Conservation (phyloP, 2,329 filamentous ascomycete species). For the Colletotrichum sp. region DNA sequence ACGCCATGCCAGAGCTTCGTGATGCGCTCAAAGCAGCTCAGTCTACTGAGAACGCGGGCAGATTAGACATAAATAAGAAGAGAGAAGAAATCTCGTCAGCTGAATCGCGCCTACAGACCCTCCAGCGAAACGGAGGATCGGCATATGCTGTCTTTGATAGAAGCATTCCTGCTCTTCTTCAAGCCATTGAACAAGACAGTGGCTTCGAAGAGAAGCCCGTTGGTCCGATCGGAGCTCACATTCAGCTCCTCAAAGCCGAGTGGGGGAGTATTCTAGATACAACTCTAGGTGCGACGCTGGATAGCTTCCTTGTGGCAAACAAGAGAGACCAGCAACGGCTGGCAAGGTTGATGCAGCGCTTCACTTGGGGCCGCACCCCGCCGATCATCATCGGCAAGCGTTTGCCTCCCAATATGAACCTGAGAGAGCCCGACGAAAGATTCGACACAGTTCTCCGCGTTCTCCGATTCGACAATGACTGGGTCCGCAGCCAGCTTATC, state of each 20-base stretch:
- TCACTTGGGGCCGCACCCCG: conserved; percentile 47
- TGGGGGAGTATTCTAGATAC: conserved; percentile 87
- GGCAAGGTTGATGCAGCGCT: conserved; percentile 65
- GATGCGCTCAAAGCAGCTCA: neutral
- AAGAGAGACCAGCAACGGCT: conserved; percentile 78
- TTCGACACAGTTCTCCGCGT: conserved; percentile 82
- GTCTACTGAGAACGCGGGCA: neutral
- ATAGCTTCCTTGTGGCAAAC: conserved; percentile 81
- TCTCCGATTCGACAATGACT: conserved; percentile 80
- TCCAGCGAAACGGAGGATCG: conserved; percentile 43
- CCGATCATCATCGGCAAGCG: conserved; percentile 70
- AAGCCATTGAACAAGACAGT: conserved; percentile 70
- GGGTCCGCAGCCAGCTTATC: conserved; percentile 81
- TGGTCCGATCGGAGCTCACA: conserved; percentile 81
- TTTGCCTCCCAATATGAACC: conserved; percentile 58
- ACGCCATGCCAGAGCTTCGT: neutral
- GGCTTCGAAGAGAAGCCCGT: conserved; percentile 77
- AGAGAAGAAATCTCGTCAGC: conserved; percentile 23
- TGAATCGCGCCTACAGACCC: conserved; percentile 5
- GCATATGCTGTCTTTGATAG: conserved; percentile 68
- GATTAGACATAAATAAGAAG: conserved; percentile 3
- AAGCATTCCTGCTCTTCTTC: conserved; percentile 68
- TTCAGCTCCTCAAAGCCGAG: conserved; percentile 77
- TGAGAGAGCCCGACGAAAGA: conserved; percentile 74
- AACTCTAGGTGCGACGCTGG: conserved; percentile 71